phyloP scores from a whole-genome alignment of 1,139 yeast genomes.

The Meyerozyma carpophila region DNA sequence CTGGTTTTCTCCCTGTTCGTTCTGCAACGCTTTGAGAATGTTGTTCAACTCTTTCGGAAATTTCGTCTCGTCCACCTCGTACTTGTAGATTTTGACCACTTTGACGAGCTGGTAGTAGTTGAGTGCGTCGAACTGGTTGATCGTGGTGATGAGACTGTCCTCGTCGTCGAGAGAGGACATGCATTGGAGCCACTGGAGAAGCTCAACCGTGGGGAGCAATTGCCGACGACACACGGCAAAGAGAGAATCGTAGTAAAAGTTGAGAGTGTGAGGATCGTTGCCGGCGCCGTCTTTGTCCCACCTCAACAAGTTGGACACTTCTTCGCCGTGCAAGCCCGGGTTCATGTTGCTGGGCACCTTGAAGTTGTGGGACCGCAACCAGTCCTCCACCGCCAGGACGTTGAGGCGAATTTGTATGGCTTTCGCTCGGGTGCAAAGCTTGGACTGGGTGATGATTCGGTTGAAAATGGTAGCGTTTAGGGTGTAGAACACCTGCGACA shows the following conservation, averaged over 20 bases:
- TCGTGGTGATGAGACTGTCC: constrained; percentile 52
- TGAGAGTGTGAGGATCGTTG: constrained; percentile 25
- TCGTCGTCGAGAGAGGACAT: constrained; percentile 58
- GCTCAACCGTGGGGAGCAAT: constrained; percentile 68
- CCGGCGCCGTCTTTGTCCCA: constrained; percentile 4
- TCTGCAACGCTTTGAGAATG: constrained; percentile 26
- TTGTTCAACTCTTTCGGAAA: constrained; percentile 44
- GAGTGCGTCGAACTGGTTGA: constrained; percentile 51
- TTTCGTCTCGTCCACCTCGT: constrained; percentile 75
- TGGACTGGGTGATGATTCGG: constrained; percentile 57
- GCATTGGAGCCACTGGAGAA: constrained; percentile 88
- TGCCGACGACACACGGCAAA: constrained; percentile 60
- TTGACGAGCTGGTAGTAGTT: constrained; percentile 69
- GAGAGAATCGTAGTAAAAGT: constrained; percentile 52
- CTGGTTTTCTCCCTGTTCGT: constrained; percentile 37
- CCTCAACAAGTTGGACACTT: constrained; percentile 21
- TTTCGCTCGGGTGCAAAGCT: constrained; percentile 69
- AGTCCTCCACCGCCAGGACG: constrained; percentile 81
- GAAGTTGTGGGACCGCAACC: constrained; percentile 80
- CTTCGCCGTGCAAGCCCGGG: constrained; percentile 16
- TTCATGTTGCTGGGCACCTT: constrained; percentile 43
- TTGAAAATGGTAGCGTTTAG: constrained; percentile 71
- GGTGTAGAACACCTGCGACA: constrained; percentile 78
- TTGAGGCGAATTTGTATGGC: constrained; percentile 90
- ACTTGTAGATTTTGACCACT: constrained; percentile 69